Evolutionary conservation across 164 flowering plant species (phyloP).

Genomic region (Akebia trifoliata): DNA sequence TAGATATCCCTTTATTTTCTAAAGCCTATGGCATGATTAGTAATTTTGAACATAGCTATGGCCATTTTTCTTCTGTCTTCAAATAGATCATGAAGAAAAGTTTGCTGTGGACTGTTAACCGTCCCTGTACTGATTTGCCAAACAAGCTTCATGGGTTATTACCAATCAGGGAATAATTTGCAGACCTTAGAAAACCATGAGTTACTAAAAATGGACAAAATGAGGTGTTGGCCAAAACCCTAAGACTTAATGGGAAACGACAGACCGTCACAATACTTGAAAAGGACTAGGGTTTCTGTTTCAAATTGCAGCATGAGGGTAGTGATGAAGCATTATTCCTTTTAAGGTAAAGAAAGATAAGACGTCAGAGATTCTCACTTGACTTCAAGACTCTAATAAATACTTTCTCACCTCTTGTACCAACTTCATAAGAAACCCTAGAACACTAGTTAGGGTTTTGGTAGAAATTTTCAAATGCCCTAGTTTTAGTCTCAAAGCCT

Average conservation of each 20-base stretch:
- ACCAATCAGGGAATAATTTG: slow-evolving; percentile 5
- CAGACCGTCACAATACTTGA: slow-evolving; percentile 22
- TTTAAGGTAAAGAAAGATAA: slow-evolving; percentile 10
- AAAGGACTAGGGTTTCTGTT: slow-evolving; percentile 7
- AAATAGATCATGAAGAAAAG: slow-evolving; percentile 7
- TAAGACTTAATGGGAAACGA: slow-evolving; percentile 23
- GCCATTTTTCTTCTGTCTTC: neutral
- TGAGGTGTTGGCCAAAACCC: slow-evolving; percentile 26
- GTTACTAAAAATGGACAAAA: slow-evolving; percentile 7
- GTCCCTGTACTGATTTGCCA: slow-evolving; percentile 10
- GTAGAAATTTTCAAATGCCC: too few species aligned
- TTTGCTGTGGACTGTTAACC: slow-evolving; percentile 22
- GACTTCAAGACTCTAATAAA: too few species aligned
- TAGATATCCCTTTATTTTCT: too few species aligned
- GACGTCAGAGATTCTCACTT: neutral
- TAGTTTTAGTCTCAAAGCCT: too few species aligned
- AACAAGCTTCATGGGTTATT: slow-evolving; percentile 10
- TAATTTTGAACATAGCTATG: too few species aligned
- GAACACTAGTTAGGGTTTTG: too few species aligned
- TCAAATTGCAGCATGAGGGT: slow-evolving; percentile 1
- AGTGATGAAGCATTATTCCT: slow-evolving; percentile 9
- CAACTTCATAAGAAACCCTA: too few species aligned
- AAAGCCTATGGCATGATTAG: too few species aligned
- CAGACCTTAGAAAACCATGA: slow-evolving; percentile 18
- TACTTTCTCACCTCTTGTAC: too few species aligned